phyloP scores from a whole-genome alignment of 257 asterid species.

The Scutellaria barbata region DNA sequence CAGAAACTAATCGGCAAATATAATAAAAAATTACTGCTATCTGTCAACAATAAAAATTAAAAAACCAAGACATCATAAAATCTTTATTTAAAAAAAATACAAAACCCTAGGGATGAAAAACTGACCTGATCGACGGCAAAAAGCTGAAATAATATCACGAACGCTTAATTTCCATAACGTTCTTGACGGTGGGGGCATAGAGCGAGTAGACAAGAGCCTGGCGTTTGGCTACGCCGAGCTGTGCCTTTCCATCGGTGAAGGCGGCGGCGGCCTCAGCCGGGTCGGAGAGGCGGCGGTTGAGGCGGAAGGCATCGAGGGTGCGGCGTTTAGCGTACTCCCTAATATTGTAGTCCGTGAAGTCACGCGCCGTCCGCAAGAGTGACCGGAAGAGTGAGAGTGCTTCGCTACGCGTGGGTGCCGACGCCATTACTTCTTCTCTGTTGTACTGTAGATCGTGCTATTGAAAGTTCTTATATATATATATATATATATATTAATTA shows the following conservation, averaged over 20 bases:
- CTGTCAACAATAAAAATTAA: neutral
- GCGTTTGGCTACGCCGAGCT: constrained; percentile 79
- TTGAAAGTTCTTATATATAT: neutral
- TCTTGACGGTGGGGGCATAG: constrained; percentile 71
- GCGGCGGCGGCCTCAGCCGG: constrained; percentile 61
- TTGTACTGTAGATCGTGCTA: neutral
- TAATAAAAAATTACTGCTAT: neutral
- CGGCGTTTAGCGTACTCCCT: constrained; percentile 91
- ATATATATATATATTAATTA: neutral
- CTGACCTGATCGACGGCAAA: constrained; percentile 33
- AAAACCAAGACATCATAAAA: neutral
- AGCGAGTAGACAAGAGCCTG: constrained; percentile 83
- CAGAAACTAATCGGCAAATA: neutral
- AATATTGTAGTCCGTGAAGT: constrained; percentile 78
- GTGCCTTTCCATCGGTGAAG: constrained; percentile 75
- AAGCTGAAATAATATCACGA: constrained; percentile 27
- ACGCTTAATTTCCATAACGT: constrained; percentile 72
- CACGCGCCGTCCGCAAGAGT: constrained; percentile 72
- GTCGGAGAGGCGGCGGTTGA: constrained; percentile 57
- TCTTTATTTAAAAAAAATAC: neutral
- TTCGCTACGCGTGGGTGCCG: constrained; percentile 63
- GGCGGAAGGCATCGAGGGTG: constrained; percentile 76
- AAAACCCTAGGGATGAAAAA: constrained; percentile 30
- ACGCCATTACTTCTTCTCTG: constrained; percentile 43
- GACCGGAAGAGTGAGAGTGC: constrained; percentile 80